These are phyloP conservation scores for Pleurotus citrinopileatus DNA, from an alignment of 768 basidiomycete genomes.

Conservation along the genomic window DNA sequence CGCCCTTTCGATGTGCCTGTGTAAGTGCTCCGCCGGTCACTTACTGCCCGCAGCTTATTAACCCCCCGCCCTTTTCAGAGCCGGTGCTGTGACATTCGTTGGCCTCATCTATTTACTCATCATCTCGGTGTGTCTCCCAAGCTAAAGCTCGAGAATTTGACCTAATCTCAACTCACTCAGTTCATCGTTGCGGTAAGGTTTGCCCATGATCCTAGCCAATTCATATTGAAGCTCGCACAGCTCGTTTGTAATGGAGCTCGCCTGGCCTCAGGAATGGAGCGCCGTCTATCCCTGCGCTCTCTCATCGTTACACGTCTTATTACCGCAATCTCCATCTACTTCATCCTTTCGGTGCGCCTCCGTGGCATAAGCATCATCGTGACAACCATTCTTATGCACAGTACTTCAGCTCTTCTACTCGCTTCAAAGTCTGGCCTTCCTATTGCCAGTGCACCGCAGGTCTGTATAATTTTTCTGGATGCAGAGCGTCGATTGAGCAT, in stretches of 20 bases:
- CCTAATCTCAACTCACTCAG: background rate
- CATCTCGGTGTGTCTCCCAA: constrained; percentile 21
- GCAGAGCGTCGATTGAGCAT: too few species aligned
- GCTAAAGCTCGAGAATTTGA: background rate
- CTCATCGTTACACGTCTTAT: constrained; percentile 28
- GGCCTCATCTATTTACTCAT: constrained; percentile 53
- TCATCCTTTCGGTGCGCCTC: constrained; percentile 33
- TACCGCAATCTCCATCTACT: constrained; percentile 29
- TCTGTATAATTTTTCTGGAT: constrained; percentile 21
- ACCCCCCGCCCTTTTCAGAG: constrained; percentile 28
- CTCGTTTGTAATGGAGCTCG: constrained; percentile 24
- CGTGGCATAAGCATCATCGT: background rate
- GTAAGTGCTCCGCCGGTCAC: constrained; percentile 29
- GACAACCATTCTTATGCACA: background rate
- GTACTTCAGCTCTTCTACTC: constrained; percentile 48
- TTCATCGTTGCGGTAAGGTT: constrained; percentile 5
- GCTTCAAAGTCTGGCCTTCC: constrained; percentile 59
- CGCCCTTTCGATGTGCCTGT: constrained; percentile 58
- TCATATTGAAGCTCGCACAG: background rate
- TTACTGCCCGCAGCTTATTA: background rate
- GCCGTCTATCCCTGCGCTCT: constrained; percentile 24
- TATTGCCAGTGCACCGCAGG: constrained; percentile 49
- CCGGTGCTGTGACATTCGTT: constrained; percentile 49
- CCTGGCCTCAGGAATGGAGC: constrained; percentile 32
- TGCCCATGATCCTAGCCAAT: background rate